These are phyloP conservation scores for Penicillium chermesinum DNA, from an alignment of 495 filamentous ascomycete species.

Conservation along the genomic window DNA sequence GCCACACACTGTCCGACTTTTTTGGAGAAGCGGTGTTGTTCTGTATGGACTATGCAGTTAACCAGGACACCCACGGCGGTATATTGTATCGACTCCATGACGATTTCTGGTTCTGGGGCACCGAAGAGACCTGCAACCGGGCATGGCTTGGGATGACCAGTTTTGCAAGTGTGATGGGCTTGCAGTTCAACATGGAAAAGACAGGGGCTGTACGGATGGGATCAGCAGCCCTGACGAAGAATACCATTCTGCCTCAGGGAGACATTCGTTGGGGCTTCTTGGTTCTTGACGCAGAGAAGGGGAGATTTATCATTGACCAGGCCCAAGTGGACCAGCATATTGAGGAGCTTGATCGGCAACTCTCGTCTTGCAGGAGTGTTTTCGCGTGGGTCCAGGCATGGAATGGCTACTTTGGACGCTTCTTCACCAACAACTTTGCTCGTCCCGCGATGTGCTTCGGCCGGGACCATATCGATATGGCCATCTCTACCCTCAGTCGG, in stretches of 20 bases:
- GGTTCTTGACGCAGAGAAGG: conserved; percentile 48
- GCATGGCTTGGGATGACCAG: conserved; percentile 55
- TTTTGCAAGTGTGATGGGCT: conserved; percentile 51
- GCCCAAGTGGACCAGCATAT: conserved; percentile 58
- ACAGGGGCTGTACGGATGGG: conserved; percentile 50
- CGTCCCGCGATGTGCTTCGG: conserved; percentile 62
- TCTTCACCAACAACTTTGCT: conserved; percentile 61
- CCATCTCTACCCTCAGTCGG: conserved; percentile 52
- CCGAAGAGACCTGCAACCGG: conserved; percentile 46
- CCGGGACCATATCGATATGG: conserved; percentile 56
- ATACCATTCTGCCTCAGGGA: conserved; percentile 40
- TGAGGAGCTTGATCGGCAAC: conserved; percentile 53
- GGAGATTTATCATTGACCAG: conserved; percentile 59
- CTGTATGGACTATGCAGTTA: conserved; percentile 62
- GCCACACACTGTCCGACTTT: conserved; percentile 53
- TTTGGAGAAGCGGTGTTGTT: conserved; percentile 60
- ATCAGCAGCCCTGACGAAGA: neutral
- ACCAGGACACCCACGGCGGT: conserved; percentile 48
- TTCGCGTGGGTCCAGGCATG: conserved; percentile 47
- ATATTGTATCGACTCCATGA: conserved; percentile 60
- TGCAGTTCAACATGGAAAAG: conserved; percentile 54
- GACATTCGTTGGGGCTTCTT: conserved; percentile 65
- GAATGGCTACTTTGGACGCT: conserved; percentile 12
- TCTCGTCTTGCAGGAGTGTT: conserved; percentile 49
- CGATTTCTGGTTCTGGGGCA: conserved; percentile 67